These are phyloP conservation scores for Bacidia gigantensis DNA, from an alignment of 495 filamentous ascomycete genomes.

Conservation along the genomic window DNA sequence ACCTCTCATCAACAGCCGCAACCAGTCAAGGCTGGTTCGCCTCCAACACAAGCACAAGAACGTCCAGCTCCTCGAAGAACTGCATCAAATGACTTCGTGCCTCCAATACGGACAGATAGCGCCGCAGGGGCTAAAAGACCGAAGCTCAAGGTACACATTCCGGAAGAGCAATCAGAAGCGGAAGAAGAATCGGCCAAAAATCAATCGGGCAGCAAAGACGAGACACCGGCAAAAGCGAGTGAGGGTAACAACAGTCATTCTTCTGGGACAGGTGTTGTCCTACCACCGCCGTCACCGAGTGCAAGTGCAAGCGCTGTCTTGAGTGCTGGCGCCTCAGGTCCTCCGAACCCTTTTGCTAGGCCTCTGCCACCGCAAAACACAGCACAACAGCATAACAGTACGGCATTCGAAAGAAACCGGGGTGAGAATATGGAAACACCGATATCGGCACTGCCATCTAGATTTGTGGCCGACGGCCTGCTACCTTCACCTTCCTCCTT, in stretches of 20 bases:
- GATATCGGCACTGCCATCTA: slow-evolving; percentile 88
- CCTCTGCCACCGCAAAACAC: slow-evolving; percentile 40
- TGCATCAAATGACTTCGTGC: slow-evolving; percentile 48
- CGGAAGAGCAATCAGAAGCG: slow-evolving; percentile 74
- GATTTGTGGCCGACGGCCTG: slow-evolving; percentile 73
- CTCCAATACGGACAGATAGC: slow-evolving; percentile 65
- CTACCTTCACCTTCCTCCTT: slow-evolving; percentile 81
- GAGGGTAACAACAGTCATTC: slow-evolving; percentile 43
- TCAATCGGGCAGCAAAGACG: slow-evolving; percentile 45
- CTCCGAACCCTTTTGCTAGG: slow-evolving; percentile 89
- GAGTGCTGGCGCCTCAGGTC: slow-evolving; percentile 83
- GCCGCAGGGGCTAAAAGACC: slow-evolving; percentile 53
- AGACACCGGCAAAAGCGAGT: slow-evolving; percentile 36
- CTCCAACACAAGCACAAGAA: slow-evolving; percentile 34
- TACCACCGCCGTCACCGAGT: slow-evolving; percentile 91
- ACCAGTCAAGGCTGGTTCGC: slow-evolving; percentile 26
- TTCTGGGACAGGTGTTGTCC: slow-evolving; percentile 47
- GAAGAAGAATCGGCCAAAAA: slow-evolving; percentile 65
- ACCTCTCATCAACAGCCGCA: slow-evolving; percentile 12
- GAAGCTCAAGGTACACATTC: slow-evolving; percentile 84
- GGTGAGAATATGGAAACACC: slow-evolving; percentile 83
- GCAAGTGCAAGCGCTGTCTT: slow-evolving; percentile 70
- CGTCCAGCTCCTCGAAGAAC: slow-evolving; percentile 31
- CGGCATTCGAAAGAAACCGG: slow-evolving; percentile 28
- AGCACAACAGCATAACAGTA: slow-evolving; percentile 32